Evolutionary conservation across 805 yeast genomes (phyloP), one percentile per base, ranked within the genome.

Genomic region (Kodamaea nitidulidarum): DNA sequence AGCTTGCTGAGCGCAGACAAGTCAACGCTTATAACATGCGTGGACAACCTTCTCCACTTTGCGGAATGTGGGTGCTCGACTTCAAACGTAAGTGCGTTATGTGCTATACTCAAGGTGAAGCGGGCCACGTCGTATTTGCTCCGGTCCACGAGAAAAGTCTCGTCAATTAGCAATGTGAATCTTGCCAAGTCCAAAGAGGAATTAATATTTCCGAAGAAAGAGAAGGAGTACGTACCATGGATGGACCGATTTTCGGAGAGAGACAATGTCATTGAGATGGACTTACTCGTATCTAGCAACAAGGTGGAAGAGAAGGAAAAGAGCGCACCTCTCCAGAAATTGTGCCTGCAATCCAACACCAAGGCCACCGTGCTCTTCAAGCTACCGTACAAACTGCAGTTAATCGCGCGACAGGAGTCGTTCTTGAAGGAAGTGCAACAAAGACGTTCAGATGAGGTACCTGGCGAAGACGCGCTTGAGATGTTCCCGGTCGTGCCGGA

Each of bases 51-150:
- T 8, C 59, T 81, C 34, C 73, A 78, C 41, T 71, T 78, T 39
- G 75, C 75, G 14, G 88, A 81, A 39, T 84, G 95, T 61, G 78
- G 75, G 1, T 75, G 86, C 42, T 60, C 66, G 11, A 66, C 69
- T 1, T 61, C 76, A 4, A 62, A 61, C 27, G 57, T 58, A n/a
- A 41, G 46, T 30, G 48, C 57, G 21, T 78, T 74, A 14, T 84
- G 91, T 60, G 63, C 72, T 15, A 61, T 84, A 8, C 65, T 71
- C 41, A 81, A 78, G 49, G 73, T 81, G 4, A 80, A 78, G 51
- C 81, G 80, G 49, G 76, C 77, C 15, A 75, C 81, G 2, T 73
- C 81, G 1, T 73, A 76, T 46, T 62, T 81, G 29, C 70, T 76
- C 47, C 69, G 87, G 46, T 72, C 84, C 7, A 74, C 81, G 0